Evolutionary conservation across 352 stramenopile genomes (phyloP).

Genomic region (Labyrinthula sp.): DNA sequence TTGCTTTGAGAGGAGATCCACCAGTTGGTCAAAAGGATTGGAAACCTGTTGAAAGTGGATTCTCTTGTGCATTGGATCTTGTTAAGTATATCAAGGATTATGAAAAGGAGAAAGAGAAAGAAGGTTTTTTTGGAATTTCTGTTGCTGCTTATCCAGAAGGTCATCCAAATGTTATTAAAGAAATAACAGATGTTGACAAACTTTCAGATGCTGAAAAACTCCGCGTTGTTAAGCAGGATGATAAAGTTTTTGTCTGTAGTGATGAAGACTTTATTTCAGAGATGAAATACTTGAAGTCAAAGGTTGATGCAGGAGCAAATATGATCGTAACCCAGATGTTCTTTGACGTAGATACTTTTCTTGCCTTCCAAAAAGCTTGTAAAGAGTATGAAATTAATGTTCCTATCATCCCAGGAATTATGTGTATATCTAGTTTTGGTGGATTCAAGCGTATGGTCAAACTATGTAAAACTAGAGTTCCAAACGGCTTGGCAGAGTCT

Average conservation of each 20-base stretch:
- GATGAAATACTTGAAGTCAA: slow-evolving; percentile 89
- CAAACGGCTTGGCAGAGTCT: slow-evolving; percentile 47
- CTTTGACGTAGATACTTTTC: slow-evolving; percentile 83
- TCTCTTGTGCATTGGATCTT: slow-evolving; percentile 78
- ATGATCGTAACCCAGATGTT: slow-evolving; percentile 99
- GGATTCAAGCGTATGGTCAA: slow-evolving; percentile 93
- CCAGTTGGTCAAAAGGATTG: slow-evolving; percentile 62
- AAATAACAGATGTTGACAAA: slow-evolving; percentile 36
- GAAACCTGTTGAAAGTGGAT: slow-evolving; percentile 69
- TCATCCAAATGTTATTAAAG: slow-evolving; percentile 57
- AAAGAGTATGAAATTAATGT: slow-evolving; percentile 63
- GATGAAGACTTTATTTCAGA: slow-evolving; percentile 67
- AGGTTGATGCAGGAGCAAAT: slow-evolving; percentile 82
- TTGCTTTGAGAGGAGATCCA: slow-evolving; percentile 84
- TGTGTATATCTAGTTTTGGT: slow-evolving; percentile 91
- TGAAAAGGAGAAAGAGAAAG: too few relatives aligned
- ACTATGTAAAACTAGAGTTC: slow-evolving; percentile 90
- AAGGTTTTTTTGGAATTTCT: slow-evolving; percentile 82
- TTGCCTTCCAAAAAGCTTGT: slow-evolving; percentile 72
- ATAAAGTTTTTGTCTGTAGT: slow-evolving; percentile 44
- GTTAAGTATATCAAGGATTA: slow-evolving; percentile 88
- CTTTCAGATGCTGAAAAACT: slow-evolving; percentile 42
- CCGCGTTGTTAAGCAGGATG: slow-evolving; percentile 33
- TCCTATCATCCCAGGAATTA: slow-evolving; percentile 90
- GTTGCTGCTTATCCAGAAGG: slow-evolving; percentile 93